Percentiles rank a stretch among this genome's conserved stretches.
phyloP scores from a whole-genome alignment of 371 early-diverging fungal species.

The Choanephora cucurbitarum region DNA sequence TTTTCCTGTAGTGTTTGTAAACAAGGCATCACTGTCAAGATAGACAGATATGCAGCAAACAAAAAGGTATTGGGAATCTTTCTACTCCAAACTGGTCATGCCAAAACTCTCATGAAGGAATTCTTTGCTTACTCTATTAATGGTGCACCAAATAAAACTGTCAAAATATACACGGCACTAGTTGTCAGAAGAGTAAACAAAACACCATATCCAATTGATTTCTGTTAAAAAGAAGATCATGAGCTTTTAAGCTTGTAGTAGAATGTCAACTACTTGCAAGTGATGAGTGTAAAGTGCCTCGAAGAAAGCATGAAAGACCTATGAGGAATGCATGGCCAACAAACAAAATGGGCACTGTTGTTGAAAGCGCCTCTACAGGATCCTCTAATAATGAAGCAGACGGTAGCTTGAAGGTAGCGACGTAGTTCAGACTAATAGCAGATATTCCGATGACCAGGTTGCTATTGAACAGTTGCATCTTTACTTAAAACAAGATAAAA shows the following conservation, averaged over 20 bases:
- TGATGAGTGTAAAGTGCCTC: constrained; percentile 11
- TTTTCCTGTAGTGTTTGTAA: constrained; percentile 25
- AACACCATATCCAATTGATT: constrained; percentile 30
- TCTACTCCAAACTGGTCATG: constrained; percentile 8
- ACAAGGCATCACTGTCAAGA: constrained; percentile 38
- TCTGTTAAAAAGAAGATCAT: constrained; percentile 17
- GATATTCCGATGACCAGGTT: constrained; percentile 20
- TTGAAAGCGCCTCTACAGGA: constrained; percentile 38
- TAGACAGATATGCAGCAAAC: constrained; percentile 45
- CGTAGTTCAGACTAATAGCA: constrained; percentile 33
- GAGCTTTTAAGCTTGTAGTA: neutral
- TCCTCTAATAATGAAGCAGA: constrained; percentile 38
- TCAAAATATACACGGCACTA: constrained; percentile 32
- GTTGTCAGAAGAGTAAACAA: constrained; percentile 22
- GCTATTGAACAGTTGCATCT: constrained; percentile 21
- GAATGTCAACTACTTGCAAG: constrained; percentile 3
- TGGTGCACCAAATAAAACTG: constrained; percentile 48
- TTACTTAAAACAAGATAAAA: neutral
- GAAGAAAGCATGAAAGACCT: constrained; percentile 19
- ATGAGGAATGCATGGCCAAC: constrained; percentile 34
- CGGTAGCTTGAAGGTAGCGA: constrained; percentile 40
- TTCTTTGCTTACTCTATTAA: constrained; percentile 32
- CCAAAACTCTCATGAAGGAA: neutral
- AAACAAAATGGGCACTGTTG: constrained; percentile 38
- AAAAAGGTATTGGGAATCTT: constrained; percentile 43